phyloP scores from a whole-genome alignment of 2,329 filamentous ascomycete genomes.

The Aspergillus eucalypticola region DNA sequence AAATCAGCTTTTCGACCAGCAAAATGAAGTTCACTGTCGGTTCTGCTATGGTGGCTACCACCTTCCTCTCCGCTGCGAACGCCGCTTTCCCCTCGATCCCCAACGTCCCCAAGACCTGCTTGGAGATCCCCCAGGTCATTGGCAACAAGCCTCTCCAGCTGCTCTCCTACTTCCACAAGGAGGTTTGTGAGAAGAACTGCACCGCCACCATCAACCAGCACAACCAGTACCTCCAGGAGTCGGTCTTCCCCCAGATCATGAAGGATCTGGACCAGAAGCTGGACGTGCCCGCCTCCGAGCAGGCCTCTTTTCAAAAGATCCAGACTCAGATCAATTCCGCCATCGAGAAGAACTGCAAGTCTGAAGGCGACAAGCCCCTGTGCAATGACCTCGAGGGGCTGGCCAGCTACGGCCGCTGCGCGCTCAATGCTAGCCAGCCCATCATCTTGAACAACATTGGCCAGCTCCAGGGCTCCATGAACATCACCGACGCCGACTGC shows the following conservation, averaged over 20 bases:
- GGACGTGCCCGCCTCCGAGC: slow-evolving; percentile 5
- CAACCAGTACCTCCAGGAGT: slow-evolving; percentile 10
- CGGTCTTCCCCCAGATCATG: slow-evolving; percentile 11
- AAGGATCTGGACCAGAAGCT: slow-evolving; percentile 9
- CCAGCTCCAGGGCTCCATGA: neutral
- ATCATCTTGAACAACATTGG: slow-evolving; percentile 5
- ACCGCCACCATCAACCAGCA: slow-evolving; percentile 16
- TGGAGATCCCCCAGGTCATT: slow-evolving; percentile 11
- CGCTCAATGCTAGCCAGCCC: slow-evolving; percentile 10
- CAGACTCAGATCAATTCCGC: slow-evolving; percentile 7
- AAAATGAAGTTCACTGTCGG: slow-evolving; percentile 3
- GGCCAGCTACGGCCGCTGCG: slow-evolving; percentile 5
- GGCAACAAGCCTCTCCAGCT: slow-evolving; percentile 14
- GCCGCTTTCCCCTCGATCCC: neutral
- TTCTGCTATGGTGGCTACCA: neutral
- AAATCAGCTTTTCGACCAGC: neutral
- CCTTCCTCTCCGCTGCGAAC: neutral
- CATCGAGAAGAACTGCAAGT: slow-evolving; percentile 9
- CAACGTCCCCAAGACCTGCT: slow-evolving; percentile 10
- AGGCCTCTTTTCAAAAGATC: slow-evolving; percentile 9
- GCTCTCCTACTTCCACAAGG: slow-evolving; percentile 12
- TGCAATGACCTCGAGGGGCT: slow-evolving; percentile 9
- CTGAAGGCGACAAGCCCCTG: slow-evolving; percentile 12
- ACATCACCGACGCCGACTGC: slow-evolving; percentile 10
- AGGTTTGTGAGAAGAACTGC: slow-evolving; percentile 16